A percentile compares a stretch with the other conserved stretches of the same genome.
These are phyloP conservation scores for Xylaria sp. DNA, from an alignment of 2,329 filamentous ascomycete genomes.

Conservation along the genomic window DNA sequence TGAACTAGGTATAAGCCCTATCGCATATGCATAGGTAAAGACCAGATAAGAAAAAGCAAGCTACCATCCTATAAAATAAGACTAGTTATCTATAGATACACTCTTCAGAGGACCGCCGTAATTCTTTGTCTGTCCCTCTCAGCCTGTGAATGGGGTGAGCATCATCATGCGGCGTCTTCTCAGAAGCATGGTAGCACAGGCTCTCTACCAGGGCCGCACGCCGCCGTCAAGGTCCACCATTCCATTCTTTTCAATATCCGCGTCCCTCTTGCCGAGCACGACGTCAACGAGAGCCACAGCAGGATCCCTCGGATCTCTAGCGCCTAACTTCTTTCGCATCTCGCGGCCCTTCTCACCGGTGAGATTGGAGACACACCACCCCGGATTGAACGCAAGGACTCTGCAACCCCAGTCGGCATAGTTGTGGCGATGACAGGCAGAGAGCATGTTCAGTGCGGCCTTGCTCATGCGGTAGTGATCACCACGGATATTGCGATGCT, in stretches of 20 bases:
- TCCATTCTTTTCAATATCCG: conserved; percentile 31
- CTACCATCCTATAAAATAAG: too few species aligned
- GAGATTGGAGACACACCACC: conserved; percentile 43
- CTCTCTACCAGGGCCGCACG: conserved; percentile 30
- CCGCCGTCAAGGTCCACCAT: conserved; percentile 34
- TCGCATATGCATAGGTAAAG: too few species aligned
- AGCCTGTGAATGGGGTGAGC: too few species aligned
- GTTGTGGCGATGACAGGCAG: conserved; percentile 38
- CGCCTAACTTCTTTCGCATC: conserved; percentile 32
- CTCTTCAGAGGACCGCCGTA: too few species aligned
- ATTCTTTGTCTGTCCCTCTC: too few species aligned
- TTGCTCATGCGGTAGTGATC: conserved; percentile 45
- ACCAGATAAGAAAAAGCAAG: too few species aligned
- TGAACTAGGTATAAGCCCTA: too few species aligned
- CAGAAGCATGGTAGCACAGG: background rate
- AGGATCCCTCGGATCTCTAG: conserved; percentile 37
- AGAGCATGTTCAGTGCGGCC: conserved; percentile 46
- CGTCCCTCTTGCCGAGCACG: conserved; percentile 39
- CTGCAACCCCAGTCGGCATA: conserved; percentile 40
- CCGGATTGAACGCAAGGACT: conserved; percentile 44
- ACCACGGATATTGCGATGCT: conserved; percentile 24
- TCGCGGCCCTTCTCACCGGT: conserved; percentile 37
- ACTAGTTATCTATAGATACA: too few species aligned
- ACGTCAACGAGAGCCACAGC: conserved; percentile 37
- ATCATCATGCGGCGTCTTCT: too few species aligned